These are phyloP conservation scores for Clavariopsis aquatica DNA, from an alignment of 495 filamentous ascomycete species.

Conservation along the genomic window DNA sequence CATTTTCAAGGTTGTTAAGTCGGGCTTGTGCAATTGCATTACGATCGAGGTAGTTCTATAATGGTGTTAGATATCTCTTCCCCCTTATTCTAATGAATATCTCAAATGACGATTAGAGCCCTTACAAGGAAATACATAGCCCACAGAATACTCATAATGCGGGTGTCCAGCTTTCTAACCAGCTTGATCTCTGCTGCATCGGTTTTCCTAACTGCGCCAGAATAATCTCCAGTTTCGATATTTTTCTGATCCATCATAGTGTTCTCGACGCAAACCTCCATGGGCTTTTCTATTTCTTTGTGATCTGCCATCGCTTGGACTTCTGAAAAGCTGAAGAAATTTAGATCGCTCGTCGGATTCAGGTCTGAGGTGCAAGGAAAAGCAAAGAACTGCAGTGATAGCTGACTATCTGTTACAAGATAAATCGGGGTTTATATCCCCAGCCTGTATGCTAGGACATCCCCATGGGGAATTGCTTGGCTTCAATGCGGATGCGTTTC, in stretches of 20 bases:
- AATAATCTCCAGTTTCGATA: constrained; percentile 2
- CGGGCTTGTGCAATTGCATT: constrained; percentile 57
- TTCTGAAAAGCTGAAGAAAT: no score
- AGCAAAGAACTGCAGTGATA: no score
- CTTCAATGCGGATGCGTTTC: background rate
- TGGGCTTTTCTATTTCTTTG: constrained; percentile 4
- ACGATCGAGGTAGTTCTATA: constrained; percentile 70
- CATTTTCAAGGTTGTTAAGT: constrained; percentile 55
- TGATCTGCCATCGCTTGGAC: no score
- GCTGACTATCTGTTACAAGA: background rate
- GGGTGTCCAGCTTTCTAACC: constrained; percentile 12
- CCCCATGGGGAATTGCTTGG: constrained; percentile 1
- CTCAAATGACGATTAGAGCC: background rate
- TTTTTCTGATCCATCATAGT: background rate
- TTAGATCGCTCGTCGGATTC: no score
- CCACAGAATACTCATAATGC: constrained; percentile 10
- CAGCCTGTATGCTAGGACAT: background rate
- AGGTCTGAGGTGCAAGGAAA: no score
- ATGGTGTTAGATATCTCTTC: constrained; percentile 1
- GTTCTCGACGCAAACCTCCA: background rate
- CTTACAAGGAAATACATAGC: background rate
- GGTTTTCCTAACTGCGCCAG: constrained; percentile 16
- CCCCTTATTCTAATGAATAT: background rate
- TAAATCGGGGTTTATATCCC: background rate
- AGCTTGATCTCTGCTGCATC: constrained; percentile 16